phyloP scores from a whole-genome alignment of 2,329 filamentous ascomycete species.

The Neoscytalidium dimidiatum region DNA sequence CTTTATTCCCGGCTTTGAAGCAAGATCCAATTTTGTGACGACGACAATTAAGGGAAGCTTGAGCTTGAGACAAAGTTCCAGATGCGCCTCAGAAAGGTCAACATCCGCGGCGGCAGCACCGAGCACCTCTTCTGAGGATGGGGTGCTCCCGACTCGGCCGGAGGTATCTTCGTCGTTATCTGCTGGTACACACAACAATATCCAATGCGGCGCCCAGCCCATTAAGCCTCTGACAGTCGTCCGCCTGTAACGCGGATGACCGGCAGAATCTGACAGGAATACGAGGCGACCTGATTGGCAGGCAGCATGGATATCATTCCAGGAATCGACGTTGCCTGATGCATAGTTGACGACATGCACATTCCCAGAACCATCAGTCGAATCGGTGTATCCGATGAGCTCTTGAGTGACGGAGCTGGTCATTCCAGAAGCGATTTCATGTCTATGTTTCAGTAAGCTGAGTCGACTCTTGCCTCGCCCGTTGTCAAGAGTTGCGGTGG shows the following conservation, averaged over 20 bases:
- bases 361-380: neutral
- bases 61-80: constrained; percentile 82
- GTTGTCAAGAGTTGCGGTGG: constrained; percentile 86
- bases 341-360: constrained; percentile 67
- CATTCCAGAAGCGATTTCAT: constrained; percentile 87
- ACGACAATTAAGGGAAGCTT: constrained; percentile 76
- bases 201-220: constrained; percentile 96
- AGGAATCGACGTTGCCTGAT: constrained; percentile 82
- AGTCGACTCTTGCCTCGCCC: constrained; percentile 87
- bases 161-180: constrained; percentile 63
- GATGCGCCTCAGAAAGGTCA: constrained; percentile 75
- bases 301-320: constrained; percentile 88
- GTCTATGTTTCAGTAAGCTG: constrained; percentile 85
- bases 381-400: constrained; percentile 72
- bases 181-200: constrained; percentile 81
- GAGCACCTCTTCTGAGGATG: constrained; percentile 54
- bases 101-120: constrained; percentile 58
- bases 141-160: constrained; percentile 47
- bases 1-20: constrained; percentile 70
- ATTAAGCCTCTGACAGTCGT: constrained; percentile 89
- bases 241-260: constrained; percentile 83
- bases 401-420: constrained; percentile 96
- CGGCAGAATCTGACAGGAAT: constrained; percentile 89
- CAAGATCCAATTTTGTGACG: constrained; percentile 89
- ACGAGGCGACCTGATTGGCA: constrained; percentile 75